Evolutionary conservation across 768 basidiomycete species (phyloP), one percentile per base, ranked within the genome.

Genomic region (Mycena epipterygia): DNA sequence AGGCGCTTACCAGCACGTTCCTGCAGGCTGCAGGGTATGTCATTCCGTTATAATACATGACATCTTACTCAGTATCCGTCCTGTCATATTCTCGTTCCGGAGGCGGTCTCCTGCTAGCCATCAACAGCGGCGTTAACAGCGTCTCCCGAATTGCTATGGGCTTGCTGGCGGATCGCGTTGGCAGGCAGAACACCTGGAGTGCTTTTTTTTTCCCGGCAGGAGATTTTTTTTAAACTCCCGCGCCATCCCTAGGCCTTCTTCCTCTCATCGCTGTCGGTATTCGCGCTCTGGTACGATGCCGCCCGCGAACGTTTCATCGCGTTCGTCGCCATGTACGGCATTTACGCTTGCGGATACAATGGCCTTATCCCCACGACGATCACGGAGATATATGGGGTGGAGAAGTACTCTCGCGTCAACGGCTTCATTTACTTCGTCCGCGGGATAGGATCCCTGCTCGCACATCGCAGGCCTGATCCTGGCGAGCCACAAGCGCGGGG

Each of bases 121-220:
- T 85, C 25, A 83, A 84, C 71, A 84, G 82, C 59, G 85, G 75
- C n/a, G 83, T 85, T 16, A 39, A 39, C 37, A 39, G 37, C 37
- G 37, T 79, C 46, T 78, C 85, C n/a, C 83, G 84, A 2, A 75
- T 85, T 4, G 69, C 58, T 1, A 85, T 84, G 83, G 85, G 85
- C 17, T 65, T 84, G 21, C 68, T 84, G 0, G 85, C 84, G n/a
- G n/a, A n/a, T n/a, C n/a, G n/a, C 85, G n/a, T n/a, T n/a, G n/a
- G n/a, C n/a, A n/a, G 85, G 13, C 85, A 86, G 58, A 86, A 86
- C 71, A 86, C 85, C 0, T 21, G 81, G 81, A 57, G 84, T 84
- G 62, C 72, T 78, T 72, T 48, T 57, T 35, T 29, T 25, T 32
- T 44, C 17, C 46, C 29, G 59, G 27, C 62, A 23, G 51, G 33